A percentile compares a stretch with the other conserved stretches of the same genome.
phyloP scores from a whole-genome alignment of 176 grass and related monocot genomes.

The Guadua angustifolia region DNA sequence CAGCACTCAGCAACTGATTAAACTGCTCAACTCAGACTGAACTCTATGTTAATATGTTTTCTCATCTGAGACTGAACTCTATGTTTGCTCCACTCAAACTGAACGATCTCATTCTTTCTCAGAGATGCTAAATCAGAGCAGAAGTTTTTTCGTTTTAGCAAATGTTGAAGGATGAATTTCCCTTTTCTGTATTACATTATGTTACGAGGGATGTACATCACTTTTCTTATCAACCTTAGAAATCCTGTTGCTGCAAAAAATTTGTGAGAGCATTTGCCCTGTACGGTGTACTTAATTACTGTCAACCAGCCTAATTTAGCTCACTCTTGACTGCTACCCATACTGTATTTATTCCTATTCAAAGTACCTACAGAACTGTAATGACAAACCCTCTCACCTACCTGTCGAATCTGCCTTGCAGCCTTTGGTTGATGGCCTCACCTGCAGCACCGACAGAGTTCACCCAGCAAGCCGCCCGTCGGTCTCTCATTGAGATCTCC shows the following conservation, averaged over 20 bases:
- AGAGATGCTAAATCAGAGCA: neutral
- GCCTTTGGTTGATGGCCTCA: conserved; percentile 62
- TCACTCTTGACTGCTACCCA: neutral
- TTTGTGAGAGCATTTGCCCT: neutral
- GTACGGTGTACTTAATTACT: neutral
- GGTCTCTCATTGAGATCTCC: conserved; percentile 80
- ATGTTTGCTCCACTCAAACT: neutral
- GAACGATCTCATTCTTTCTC: neutral
- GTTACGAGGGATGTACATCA: neutral
- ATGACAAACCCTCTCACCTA: neutral
- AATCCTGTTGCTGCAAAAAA: neutral
- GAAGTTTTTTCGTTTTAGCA: too few species aligned
- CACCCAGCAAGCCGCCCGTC: conserved; percentile 59
- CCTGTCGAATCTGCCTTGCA: neutral
- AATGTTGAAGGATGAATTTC: neutral
- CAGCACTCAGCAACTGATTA: neutral
- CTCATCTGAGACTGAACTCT: neutral
- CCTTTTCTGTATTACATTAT: neutral
- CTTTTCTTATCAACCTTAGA: neutral
- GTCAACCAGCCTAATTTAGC: neutral
- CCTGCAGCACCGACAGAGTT: conserved; percentile 9
- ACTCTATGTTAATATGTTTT: neutral
- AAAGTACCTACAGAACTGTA: neutral
- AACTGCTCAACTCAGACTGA: neutral
- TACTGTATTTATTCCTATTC: neutral